Conservation (phyloP, 129 eudicot species). For the Helichrysum umbraculigerum region DNA sequence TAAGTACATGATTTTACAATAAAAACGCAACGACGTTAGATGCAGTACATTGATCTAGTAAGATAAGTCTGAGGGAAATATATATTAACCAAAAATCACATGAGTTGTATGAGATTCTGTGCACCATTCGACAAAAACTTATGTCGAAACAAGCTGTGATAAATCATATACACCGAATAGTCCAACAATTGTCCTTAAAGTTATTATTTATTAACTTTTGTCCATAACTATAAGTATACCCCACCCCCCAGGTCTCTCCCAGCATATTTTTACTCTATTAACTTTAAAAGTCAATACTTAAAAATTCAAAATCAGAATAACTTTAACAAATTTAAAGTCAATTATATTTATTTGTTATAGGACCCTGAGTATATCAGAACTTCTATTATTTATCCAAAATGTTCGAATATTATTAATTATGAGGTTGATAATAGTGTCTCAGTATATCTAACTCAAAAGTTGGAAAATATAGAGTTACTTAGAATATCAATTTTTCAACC, state of each 20-base stretch:
- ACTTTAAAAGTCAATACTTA: no score
- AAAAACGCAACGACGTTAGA: not conserved
- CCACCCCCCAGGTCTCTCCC: no score
- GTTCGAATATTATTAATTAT: no score
- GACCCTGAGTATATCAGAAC: no score
- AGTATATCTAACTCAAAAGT: not conserved
- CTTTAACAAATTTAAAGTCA: no score
- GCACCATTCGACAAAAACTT: not conserved
- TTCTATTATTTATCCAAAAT: no score
- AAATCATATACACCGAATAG: not conserved
- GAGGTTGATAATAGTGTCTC: no score
- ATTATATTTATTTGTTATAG: no score
- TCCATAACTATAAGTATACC: no score
- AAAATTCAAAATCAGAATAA: no score
- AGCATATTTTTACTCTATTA: no score
- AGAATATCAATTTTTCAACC: not conserved
- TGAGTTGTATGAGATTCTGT: constrained; percentile 10
- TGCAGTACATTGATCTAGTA: constrained; percentile 3
- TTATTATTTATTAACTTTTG: no score
- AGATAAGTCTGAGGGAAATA: not conserved
- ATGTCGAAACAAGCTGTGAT: not conserved
- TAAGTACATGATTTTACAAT: constrained; percentile 1
- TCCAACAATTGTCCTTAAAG: not conserved
- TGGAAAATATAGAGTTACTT: not conserved
- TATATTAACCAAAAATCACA: not conserved